Evolutionary conservation across 2,329 filamentous ascomycete genomes (phyloP), one percentile per base, ranked within the genome.

Genomic region (Hypomyces rosellus): DNA sequence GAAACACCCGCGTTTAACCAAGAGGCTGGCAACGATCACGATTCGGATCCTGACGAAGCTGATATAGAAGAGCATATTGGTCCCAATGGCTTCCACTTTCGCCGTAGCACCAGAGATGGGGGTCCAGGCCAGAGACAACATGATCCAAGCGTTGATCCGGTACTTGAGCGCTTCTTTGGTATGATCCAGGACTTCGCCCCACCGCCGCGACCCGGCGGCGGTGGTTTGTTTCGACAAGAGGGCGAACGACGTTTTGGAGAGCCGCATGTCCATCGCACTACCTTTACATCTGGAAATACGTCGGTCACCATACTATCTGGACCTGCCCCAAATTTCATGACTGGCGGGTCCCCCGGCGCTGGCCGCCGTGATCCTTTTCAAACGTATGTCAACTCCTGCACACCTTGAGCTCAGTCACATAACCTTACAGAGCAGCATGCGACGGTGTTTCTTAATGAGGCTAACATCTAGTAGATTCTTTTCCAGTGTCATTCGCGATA

Each of bases 41-140:
- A 77, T 52, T 79, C 78, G 2, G 81, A 84, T 51, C 78, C 78
- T 1, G 80, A 81, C 13, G 79, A 82, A 57, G 76, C 69, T 22
- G 77, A 83, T 57, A 78, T 83, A 52, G 77, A 81, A 20, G 74
- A 82, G 25, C 70, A 76, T 36, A 44, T 73, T n/a, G 71, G 69
- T 1, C 69, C 70, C 2, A 64, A 69, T 36, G 70, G 72, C 8
- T 67, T 77, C 53, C 65, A 66, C 42, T 67, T 69, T 47, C 66
- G 66, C 25, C 70, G 68, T 30, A 66, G 64, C 15, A 65, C 68
- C 25, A 63, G 65, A 46, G 49, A 54, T 6, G 65, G 39, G 12
- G 34, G 60, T 16, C 48, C 60, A 2, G 56, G 52, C 7, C 45
- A 54, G 6, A 52, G 47, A n/a, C 66, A 67, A 46, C 60, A 65